Conservation (phyloP, 2,329 filamentous ascomycete species). For the Cryphonectria japonica region DNA sequence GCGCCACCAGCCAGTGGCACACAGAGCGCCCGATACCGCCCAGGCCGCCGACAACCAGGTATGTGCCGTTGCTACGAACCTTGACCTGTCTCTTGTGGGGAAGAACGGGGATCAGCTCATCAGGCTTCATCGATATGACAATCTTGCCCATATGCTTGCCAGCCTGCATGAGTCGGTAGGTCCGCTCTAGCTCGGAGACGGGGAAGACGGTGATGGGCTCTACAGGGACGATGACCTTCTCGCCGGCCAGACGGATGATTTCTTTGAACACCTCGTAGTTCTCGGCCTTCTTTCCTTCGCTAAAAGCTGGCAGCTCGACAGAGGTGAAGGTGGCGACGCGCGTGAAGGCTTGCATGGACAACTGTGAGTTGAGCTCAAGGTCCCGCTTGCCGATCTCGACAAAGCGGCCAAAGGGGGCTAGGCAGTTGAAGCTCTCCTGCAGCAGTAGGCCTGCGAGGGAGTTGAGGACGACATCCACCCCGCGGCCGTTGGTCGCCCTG, state of each 20-base stretch:
- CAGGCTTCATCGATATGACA: constrained; percentile 37
- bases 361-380: constrained; percentile 37
- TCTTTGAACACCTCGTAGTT: neutral
- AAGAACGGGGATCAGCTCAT: constrained; percentile 32
- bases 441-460: constrained; percentile 37
- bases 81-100: constrained; percentile 16
- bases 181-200: constrained; percentile 37
- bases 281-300: constrained; percentile 3
- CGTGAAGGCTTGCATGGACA: constrained; percentile 40
- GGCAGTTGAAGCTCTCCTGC: constrained; percentile 38
- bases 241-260: constrained; percentile 7
- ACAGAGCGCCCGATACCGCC: constrained; percentile 40
- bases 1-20: constrained; percentile 37
- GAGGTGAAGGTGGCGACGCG: constrained; percentile 34
- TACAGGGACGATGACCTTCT: constrained; percentile 16
- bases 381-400: constrained; percentile 42
- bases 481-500: constrained; percentile 22
- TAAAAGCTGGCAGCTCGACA: constrained; percentile 36
- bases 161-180: constrained; percentile 43
- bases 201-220: constrained; percentile 23
- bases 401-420: constrained; percentile 41
- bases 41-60: constrained; percentile 41
- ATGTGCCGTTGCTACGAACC: constrained; percentile 35
- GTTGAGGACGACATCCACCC: constrained; percentile 38
- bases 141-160: constrained; percentile 40